Evolutionary conservation across 192 early-diverging fungal genomes (phyloP).

Genomic region (Diversispora epigaea): DNA sequence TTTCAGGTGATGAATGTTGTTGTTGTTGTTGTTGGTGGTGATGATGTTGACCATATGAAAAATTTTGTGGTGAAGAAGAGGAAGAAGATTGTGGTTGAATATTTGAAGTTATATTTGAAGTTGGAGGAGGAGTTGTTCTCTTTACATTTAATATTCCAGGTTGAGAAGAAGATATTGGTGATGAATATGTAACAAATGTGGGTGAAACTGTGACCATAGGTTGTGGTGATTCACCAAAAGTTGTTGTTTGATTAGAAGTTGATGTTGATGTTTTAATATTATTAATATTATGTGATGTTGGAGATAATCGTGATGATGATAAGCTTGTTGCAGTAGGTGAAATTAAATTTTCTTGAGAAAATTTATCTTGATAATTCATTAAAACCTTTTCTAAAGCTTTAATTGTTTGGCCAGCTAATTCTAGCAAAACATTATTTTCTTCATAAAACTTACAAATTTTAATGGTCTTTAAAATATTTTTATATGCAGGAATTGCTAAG

Average conservation of each 20-base stretch:
- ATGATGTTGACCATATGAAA: background rate
- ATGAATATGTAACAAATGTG: background rate
- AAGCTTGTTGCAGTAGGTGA: background rate
- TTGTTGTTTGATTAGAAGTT: background rate
- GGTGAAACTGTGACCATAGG: background rate
- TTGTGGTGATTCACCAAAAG: background rate
- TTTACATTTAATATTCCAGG: too few relatives aligned
- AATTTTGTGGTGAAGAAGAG: background rate
- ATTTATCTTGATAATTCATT: conserved; percentile 9
- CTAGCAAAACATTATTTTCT: conserved; percentile 20
- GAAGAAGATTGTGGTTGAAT: background rate
- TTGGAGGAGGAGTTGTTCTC: background rate
- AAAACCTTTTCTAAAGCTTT: conserved; percentile 8
- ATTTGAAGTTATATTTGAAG: background rate
- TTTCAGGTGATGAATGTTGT: background rate
- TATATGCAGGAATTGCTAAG: conserved; percentile 9
- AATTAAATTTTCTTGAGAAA: background rate
- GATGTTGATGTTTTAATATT: background rate
- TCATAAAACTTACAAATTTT: conserved; percentile 18
- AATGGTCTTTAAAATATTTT: conserved; percentile 19
- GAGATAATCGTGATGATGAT: background rate
- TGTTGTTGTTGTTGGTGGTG: background rate
- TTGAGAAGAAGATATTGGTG: background rate
- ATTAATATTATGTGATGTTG: background rate
- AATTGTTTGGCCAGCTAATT: conserved; percentile 23